Conservation (phyloP, 352 stramenopile species). For the Phytophthora tentaculata region DNA sequence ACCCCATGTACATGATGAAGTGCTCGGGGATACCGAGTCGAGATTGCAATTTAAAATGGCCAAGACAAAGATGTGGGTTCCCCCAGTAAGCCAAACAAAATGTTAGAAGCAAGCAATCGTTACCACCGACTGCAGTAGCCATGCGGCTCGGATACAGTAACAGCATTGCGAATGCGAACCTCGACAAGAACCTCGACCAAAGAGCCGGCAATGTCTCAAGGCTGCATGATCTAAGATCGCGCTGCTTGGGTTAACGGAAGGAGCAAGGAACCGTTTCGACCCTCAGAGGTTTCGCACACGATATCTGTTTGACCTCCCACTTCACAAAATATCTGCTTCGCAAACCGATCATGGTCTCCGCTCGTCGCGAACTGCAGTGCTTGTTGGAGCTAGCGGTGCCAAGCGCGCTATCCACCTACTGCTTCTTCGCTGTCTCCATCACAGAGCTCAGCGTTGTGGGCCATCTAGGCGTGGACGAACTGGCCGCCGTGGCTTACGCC, state of each 20-base stretch:
- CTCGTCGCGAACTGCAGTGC: slow-evolving; percentile 40
- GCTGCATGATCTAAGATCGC: background rate
- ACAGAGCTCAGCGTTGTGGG: slow-evolving; percentile 85
- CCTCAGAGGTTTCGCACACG: slow-evolving; percentile 5
- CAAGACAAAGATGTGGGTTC: too few species aligned
- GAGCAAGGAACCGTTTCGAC: background rate
- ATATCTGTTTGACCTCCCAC: slow-evolving; percentile 18
- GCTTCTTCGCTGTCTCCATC: slow-evolving; percentile 82
- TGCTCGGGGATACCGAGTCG: background rate
- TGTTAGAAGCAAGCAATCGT: too few species aligned
- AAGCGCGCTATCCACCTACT: slow-evolving; percentile 69
- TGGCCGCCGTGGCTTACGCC: slow-evolving; percentile 81
- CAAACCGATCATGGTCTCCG: slow-evolving; percentile 36
- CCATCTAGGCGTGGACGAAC: slow-evolving; percentile 76
- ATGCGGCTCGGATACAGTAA: too few species aligned
- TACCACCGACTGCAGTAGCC: too few species aligned
- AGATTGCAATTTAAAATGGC: too few species aligned
- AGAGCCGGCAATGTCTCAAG: background rate
- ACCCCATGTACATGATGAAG: slow-evolving; percentile 3
- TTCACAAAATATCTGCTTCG: background rate
- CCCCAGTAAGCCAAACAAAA: too few species aligned
- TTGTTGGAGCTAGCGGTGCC: slow-evolving; percentile 67
- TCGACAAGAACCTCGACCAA: background rate
- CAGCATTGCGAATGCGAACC: too few species aligned
- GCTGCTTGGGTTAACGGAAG: background rate